Conservation (phyloP, 2,329 filamentous ascomycete genomes). For the Aspergillus ustus region DNA sequence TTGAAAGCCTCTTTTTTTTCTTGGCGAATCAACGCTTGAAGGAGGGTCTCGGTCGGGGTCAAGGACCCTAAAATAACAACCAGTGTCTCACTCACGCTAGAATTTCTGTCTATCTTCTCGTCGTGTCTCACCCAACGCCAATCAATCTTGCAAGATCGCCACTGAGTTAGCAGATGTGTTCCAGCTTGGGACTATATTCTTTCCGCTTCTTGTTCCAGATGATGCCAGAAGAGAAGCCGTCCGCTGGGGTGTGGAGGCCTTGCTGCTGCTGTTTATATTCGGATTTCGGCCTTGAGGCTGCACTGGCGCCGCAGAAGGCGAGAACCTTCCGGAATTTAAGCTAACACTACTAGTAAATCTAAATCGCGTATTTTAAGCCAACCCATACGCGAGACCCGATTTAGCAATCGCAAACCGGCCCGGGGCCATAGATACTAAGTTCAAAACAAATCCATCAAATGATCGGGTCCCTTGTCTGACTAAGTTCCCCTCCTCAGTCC, state of each 20-base stretch:
- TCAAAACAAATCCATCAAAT: not conserved
- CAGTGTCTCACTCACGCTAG: slow-evolving; percentile 26
- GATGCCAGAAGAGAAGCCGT: slow-evolving; percentile 15
- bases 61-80: slow-evolving; percentile 30
- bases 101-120: not conserved
- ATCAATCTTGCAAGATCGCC: slow-evolving; percentile 13
- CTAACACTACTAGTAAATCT: not conserved
- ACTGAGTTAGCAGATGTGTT: not conserved
- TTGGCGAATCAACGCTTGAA: slow-evolving; percentile 19
- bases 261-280: slow-evolving; percentile 24
- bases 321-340: slow-evolving; percentile 5
- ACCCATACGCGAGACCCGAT: not conserved
- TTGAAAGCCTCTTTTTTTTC: not conserved
- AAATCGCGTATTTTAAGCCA: not conserved
- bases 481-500: not conserved
- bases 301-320: not conserved
- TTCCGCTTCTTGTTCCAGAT: not conserved
- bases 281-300: not conserved
- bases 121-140: slow-evolving; percentile 20
- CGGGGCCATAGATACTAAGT: not conserved
- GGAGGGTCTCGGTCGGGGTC: not conserved
- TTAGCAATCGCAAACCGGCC: not conserved
- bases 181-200: slow-evolving; percentile 9
- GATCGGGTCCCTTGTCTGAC: not conserved
- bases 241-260: slow-evolving; percentile 12